Evolutionary conservation across 257 asterid species (phyloP), one percentile per base, ranked within the genome.

Genomic region (Nicotiana sylvestris): DNA sequence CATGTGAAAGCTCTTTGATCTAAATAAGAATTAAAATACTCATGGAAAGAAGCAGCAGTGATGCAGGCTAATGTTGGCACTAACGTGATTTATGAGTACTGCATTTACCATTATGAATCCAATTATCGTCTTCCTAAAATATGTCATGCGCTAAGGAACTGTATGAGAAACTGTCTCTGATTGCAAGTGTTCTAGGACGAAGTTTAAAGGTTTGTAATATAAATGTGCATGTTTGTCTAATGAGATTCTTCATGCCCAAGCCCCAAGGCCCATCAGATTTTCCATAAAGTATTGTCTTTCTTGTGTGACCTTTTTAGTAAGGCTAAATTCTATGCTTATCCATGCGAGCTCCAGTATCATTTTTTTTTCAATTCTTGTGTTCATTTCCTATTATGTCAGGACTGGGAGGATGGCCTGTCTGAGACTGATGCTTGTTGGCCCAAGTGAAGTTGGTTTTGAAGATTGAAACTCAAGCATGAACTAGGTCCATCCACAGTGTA

Each of bases 371-470:
- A 25, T 46, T 69, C 30, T 29, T 60, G 13, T 27, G 46, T 33
- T 70, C 61, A 51, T 57, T 80, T 77, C 9, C 74, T 18, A 30
- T 72, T 69, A n/a, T 66, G 46, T 65, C 88, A 96, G 99, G 99
- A 96, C 89, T 96, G 99, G 99, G 99, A 96, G 89, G 91, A 91
- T 78, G 98, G 99, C 66, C 85, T 96, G 12, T 96, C 96, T 81
- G 99, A 96, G 91, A 93, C 86, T 62, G 93, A 92, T 87, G 98
- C 93, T 21, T 21, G 21, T 21, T 21, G 21, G 21, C 21, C 21
- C 21, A 21, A 21, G 21, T 21, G 21, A 21, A 21, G 21, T 21
- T 21, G 21, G 21, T 21, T 21, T 21, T 21, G 21, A 21, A 21
- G 21, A 21, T 21, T 21, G 21, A 21, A 21, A 21, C 21, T 21